Conservation (phyloP, 305 asterid genomes). For the Solanum hybrid region DNA sequence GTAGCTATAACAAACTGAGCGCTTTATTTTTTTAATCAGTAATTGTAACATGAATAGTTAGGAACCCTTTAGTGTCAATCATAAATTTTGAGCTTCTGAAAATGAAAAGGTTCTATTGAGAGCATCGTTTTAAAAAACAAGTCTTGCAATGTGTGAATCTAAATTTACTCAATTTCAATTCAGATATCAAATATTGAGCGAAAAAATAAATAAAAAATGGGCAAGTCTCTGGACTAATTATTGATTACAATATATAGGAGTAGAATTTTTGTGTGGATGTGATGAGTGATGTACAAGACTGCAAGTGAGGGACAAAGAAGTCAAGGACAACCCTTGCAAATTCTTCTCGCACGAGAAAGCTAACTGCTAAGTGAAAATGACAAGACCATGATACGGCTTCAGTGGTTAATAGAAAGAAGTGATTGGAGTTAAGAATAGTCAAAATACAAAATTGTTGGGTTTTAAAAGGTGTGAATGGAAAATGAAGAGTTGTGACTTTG, state of each 20-base stretch:
- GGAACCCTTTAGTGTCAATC: background rate
- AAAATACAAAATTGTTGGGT: background rate
- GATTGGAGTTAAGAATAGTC: background rate
- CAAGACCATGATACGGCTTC: background rate
- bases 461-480: no score
- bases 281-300: background rate
- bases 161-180: background rate
- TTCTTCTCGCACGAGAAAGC: background rate
- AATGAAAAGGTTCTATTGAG: background rate
- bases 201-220: background rate
- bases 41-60: background rate
- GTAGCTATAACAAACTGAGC: background rate
- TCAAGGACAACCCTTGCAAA: background rate
- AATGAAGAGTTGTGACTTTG: no score
- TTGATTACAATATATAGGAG: background rate
- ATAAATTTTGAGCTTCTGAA: background rate
- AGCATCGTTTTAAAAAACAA: background rate
- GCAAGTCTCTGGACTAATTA: background rate
- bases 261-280: background rate
- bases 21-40: background rate
- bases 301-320: background rate
- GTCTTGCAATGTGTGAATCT: rapidly evolving
- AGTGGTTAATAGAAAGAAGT: background rate
- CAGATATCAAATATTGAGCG: background rate
- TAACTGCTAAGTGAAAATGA: background rate